A percentile compares a stretch with the other conserved stretches of the same genome.
Evolutionary conservation across 2,329 filamentous ascomycete species (phyloP).

Genomic region (Botrytis fabae): DNA sequence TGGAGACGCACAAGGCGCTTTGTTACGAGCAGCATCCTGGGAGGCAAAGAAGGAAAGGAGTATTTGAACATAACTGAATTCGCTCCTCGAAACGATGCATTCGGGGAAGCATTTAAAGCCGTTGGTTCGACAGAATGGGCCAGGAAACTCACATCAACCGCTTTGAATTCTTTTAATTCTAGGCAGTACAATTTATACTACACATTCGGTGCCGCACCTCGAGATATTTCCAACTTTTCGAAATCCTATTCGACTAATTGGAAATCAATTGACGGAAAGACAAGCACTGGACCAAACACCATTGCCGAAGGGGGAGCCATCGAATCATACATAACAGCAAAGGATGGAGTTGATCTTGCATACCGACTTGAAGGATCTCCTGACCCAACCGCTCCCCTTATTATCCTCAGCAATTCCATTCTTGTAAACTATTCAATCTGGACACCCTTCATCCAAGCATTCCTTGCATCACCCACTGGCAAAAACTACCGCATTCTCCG

Average conservation of each 20-base stretch:
- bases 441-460: conserved; percentile 63
- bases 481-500: conserved; percentile 68
- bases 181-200: conserved; percentile 73
- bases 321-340: conserved; percentile 65
- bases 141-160: conserved; percentile 57
- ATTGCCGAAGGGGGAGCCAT: conserved; percentile 55
- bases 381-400: conserved; percentile 64
- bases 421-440: conserved; percentile 79
- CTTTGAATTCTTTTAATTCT: conserved; percentile 57
- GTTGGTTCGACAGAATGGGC: conserved; percentile 63
- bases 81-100: conserved; percentile 63
- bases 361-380: conserved; percentile 75
- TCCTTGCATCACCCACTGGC: conserved; percentile 34
- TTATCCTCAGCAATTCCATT: conserved; percentile 79
- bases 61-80: conserved; percentile 74
- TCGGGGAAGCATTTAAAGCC: conserved; percentile 62
- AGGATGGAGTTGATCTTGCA: conserved; percentile 67
- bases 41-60: conserved; percentile 55
- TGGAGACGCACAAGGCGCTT: conserved; percentile 76
- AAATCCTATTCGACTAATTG: conserved; percentile 33
- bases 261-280: conserved; percentile 51
- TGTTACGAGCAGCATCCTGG: conserved; percentile 60
- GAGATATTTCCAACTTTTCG: conserved; percentile 54
- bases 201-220: conserved; percentile 72
- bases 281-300: conserved; percentile 39